Evolutionary conservation across 2,329 filamentous ascomycete genomes (phyloP), one percentile per base, ranked within the genome.

Genomic region (Aureobasidium sp.): DNA sequence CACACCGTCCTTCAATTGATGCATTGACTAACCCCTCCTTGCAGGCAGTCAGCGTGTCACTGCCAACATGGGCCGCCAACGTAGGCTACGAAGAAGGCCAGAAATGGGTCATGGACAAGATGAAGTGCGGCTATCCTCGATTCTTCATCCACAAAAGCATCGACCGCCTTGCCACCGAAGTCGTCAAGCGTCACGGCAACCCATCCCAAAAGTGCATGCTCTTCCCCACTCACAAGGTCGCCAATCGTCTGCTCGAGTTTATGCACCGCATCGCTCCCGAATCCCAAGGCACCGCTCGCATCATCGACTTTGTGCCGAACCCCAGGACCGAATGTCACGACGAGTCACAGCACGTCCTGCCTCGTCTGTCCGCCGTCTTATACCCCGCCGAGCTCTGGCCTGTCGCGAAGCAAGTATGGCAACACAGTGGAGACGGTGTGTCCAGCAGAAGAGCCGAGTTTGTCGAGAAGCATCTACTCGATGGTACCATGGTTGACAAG

Each of bases 141-240:
- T 99, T 97, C 78, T 97, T 96, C 75, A 86, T 97, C 65, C 91
- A 97, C 74, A 88, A 86, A 69, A 85, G 82, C 67, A 96, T 97
- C 66, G 80, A 86, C 66, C 84, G 84, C 39, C 86, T 99, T 63
- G 87, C 86, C 15, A 75, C 79, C 52, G 84, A 87, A 57, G 85
- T 97, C 52, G 75, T 87, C 22, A 78, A 80, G 35, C 82, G 80
- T 54, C 80, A 89, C 75, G 89, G 87, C 45, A 78, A 77, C 31
- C 72, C 81, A 1, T 14, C 65, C 60, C 2, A 82, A 89, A 67
- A 81, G 62, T 90, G 90, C 39, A 90, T 96, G 81, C 80, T 97
- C 1, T 95, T 97, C 68, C 89, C 94, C 5, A 90, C 88, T 1
- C 74, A 78, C 45, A 79, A 78, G 60, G 83, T 85, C 39, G 91